Evolutionary conservation across 2,329 filamentous ascomycete species (phyloP), one percentile per base, ranked within the genome.

Genomic region (Corynespora cassiicola): DNA sequence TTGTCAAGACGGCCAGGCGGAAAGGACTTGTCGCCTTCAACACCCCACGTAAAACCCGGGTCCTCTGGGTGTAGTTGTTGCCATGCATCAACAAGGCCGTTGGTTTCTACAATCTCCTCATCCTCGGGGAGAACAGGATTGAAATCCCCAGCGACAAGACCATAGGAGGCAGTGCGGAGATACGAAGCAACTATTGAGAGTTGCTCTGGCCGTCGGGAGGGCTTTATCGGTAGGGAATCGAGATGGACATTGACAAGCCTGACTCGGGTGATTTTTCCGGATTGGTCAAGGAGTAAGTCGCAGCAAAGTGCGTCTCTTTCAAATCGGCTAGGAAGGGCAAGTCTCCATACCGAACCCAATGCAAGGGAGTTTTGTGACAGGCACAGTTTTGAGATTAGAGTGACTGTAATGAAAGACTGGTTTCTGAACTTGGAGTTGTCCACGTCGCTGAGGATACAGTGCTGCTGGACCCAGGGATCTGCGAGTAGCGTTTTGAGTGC

Each of bases 201-300:
- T 19, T 44, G 41, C 18, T 31, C 11, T 11, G 41, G 41, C 29
- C 41, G 24, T 9, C 21, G 25, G 15, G 30, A 39, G 19, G 29
- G 41, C 15, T 31, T 44, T 10, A 44, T 39, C 9, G 41, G 36
- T 12, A 44, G 31, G 6, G 36, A 40, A 18, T 44, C 36, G 20
- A 44, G 36, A 28, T 44, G 41, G 12, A 44, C 41, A 17, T 44
- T 44, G 15, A 39, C 28, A 12, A 44, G 41, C 8, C 41, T 35
- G 20, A 44, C 30, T 10, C 31, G 14, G 20, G 14, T n/a, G 14
- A 29, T 20, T 12, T 15, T 9, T 17, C n/a, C 12, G 15, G 19
- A 21, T 19, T 8, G 16, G 20, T 35, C 35, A 21, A 40, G 5
- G 12, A 44, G 14, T 25, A 36, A 31, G 36, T 44, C 36, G 36